phyloP scores from a whole-genome alignment of 2,329 filamentous ascomycete genomes.

The Talaromyces sp. region DNA sequence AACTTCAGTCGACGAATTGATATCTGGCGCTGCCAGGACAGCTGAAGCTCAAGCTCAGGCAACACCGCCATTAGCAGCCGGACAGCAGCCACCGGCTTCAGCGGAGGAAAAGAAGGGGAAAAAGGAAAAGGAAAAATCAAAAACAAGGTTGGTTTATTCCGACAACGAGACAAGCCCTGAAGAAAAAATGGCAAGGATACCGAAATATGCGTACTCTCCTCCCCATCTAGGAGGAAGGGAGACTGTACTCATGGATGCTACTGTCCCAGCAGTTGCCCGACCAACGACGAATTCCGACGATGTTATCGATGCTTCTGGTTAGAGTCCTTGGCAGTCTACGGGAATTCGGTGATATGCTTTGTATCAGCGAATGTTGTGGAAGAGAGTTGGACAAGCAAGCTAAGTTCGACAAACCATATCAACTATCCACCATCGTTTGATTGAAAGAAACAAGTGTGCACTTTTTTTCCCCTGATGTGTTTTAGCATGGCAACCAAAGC shows the following conservation, averaged over 20 bases:
- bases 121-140: slow-evolving; percentile 64
- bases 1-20: slow-evolving; percentile 51
- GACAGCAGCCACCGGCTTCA: slow-evolving; percentile 37
- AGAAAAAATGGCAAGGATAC: slow-evolving; percentile 78
- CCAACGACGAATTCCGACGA: slow-evolving; percentile 34
- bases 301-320: slow-evolving; percentile 33
- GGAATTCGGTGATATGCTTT: background rate
- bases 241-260: slow-evolving; percentile 35
- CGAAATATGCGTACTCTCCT: slow-evolving; percentile 68
- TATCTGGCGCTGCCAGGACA: slow-evolving; percentile 47
- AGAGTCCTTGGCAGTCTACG: background rate
- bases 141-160: slow-evolving; percentile 71
- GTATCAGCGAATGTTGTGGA: background rate
- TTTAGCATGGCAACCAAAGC: slow-evolving; percentile 31
- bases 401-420: slow-evolving; percentile 35
- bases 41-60: slow-evolving; percentile 38
- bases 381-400: slow-evolving; percentile 29
- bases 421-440: slow-evolving; percentile 28
- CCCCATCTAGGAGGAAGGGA: slow-evolving; percentile 33
- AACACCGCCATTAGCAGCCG: slow-evolving; percentile 33
- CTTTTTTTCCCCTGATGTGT: slow-evolving; percentile 33
- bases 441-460: slow-evolving; percentile 22
- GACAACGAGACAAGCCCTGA: slow-evolving; percentile 78
- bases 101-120: slow-evolving; percentile 61
- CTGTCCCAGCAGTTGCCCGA: slow-evolving; percentile 33